Evolutionary conservation across 2,329 filamentous ascomycete species (phyloP), one percentile per base, ranked within the genome.

Genomic region (Ilyonectria mors-panacis): DNA sequence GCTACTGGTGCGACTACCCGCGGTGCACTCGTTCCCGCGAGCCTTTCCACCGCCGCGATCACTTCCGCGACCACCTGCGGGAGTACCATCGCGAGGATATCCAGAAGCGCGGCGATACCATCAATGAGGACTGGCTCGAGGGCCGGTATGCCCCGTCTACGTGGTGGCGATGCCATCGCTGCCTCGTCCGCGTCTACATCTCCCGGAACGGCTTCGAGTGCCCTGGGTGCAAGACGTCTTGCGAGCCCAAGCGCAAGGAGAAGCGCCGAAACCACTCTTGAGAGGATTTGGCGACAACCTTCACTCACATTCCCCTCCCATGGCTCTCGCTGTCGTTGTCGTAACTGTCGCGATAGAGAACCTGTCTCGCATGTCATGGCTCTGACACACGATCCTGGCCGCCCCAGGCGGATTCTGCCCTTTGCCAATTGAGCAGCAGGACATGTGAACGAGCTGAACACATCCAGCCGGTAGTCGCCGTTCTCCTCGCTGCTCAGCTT

Each of bases 141-240:
- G 78, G 75, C 53, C 81, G 84, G 65, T 79, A 80, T 59, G 73
- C 84, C 35, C 76, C 80, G 23, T 65, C 65, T 3, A 77, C 72
- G 3, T 89, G 86, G 86, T 89, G 86, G 86, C 83, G 87, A 39
- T 89, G 87, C 77, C 80, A 81, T 56, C 84, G 84, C 66, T 89
- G 87, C 72, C 82, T 89, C 53, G 71, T 71, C 66, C 80, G 86
- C 45, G 82, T 88, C 59, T 70, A 76, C 59, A 76, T 86, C 67
- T 76, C 78, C 19, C 74, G 76, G 56, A 66, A 80, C 39, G 81
- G 80, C 23, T 88, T 82, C 71, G 78, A 81, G 48, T 89, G 87
- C 75, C 78, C 80, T 6, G 67, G 73, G 15, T 89, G 87, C 79
- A 84, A 83, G 68, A 82, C 75, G 13, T 71, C 76, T 3, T 86